Conservation (phyloP, 2,329 filamentous ascomycete species). For the Nemania sp. region DNA sequence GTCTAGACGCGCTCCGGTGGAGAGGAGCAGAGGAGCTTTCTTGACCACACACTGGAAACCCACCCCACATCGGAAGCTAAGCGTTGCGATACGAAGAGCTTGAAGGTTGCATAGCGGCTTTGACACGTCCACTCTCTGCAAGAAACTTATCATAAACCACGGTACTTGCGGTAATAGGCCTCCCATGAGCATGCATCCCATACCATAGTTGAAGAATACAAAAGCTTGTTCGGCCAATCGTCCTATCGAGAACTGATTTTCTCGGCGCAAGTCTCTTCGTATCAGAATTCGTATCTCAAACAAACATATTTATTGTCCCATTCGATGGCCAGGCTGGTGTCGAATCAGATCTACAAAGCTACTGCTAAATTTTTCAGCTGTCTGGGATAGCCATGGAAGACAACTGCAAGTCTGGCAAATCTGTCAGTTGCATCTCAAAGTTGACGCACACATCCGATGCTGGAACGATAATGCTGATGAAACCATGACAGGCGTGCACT, state of each 20-base stretch:
- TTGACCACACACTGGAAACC: slow-evolving; percentile 13
- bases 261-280: background rate
- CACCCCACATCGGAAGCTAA: slow-evolving; percentile 14
- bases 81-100: slow-evolving; percentile 22
- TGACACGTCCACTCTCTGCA: slow-evolving; percentile 1
- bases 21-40: slow-evolving; percentile 4
- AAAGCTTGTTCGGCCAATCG: slow-evolving; percentile 8
- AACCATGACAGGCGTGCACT: slow-evolving; percentile 18
- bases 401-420: background rate
- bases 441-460: slow-evolving; percentile 5
- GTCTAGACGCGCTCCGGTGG: slow-evolving; percentile 20
- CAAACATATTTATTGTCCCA: slow-evolving; percentile 3
- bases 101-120: slow-evolving; percentile 16
- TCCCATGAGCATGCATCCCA: background rate
- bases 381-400: slow-evolving; percentile 10
- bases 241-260: background rate
- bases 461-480: slow-evolving; percentile 17
- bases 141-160: background rate
- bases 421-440: slow-evolving; percentile 2
- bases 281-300: background rate
- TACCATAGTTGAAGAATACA: background rate
- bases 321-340: slow-evolving; percentile 2
- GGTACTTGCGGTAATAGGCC: background rate
- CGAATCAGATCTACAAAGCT: slow-evolving; percentile 11
- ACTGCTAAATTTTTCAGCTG: slow-evolving; percentile 1